Evolutionary conservation across 2,329 filamentous ascomycete species (phyloP).

Genomic region (Diaporthe australafricana): DNA sequence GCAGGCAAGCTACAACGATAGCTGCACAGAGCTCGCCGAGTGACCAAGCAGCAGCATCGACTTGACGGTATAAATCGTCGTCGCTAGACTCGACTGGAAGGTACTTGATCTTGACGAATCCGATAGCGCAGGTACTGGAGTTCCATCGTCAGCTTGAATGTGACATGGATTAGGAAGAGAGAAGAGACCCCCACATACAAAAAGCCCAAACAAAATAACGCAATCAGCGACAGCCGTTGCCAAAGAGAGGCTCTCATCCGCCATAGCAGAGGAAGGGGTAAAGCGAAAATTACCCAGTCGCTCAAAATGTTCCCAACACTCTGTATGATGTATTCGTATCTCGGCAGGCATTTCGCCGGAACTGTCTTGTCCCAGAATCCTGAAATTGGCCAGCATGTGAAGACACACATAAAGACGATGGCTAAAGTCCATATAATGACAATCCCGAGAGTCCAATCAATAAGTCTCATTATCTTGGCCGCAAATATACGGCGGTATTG

Average conservation of each 20-base stretch:
- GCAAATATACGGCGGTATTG: conserved; percentile 11
- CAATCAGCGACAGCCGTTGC: not conserved
- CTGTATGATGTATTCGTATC: not conserved
- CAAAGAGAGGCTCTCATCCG: not conserved
- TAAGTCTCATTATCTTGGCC: not conserved
- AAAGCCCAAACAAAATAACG: conserved; percentile 10
- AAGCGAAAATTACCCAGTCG: not conserved
- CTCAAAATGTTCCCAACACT: conserved; percentile 7
- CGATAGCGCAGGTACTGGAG: not conserved
- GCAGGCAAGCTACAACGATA: not conserved
- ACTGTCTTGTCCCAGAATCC: conserved; percentile 16
- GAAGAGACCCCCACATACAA: not conserved
- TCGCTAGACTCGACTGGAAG: not conserved
- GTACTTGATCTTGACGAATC: conserved; percentile 1
- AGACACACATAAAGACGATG: conserved; percentile 8
- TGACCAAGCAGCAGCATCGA: conserved; percentile 10
- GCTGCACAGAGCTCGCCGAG: conserved; percentile 11
- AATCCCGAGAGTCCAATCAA: conserved; percentile 3
- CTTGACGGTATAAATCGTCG: not conserved
- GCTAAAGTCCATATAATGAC: not conserved
- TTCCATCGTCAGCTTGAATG: not conserved
- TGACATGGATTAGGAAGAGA: not conserved
- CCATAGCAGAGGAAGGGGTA: conserved; percentile 10
- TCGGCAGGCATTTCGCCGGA: not conserved
- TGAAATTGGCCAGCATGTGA: conserved; percentile 10